Percentiles rank a stretch among this genome's conserved stretches.
phyloP scores from a whole-genome alignment of 306 rosid genomes.

The Mucuna pruriens region DNA sequence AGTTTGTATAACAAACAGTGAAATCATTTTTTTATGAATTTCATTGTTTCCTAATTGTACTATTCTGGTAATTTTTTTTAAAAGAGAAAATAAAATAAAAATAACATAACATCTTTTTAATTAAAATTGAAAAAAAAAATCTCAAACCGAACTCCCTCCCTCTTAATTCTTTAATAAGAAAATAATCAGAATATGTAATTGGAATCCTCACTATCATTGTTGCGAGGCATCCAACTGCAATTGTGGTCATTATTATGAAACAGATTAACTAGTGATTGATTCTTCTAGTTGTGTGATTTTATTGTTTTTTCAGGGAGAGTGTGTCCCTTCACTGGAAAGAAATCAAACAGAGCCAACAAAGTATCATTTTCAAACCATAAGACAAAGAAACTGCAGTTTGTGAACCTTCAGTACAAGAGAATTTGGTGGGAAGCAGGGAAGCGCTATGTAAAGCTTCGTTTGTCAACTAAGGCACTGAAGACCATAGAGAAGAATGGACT shows the following conservation, averaged over 20 bases:
- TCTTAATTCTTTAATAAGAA: neutral
- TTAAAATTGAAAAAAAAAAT: neutral
- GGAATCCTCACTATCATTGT: neutral
- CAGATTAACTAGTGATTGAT: slow-evolving; percentile 9
- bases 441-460: slow-evolving; percentile 83
- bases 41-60: neutral
- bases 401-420: slow-evolving; percentile 92
- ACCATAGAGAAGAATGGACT: slow-evolving; percentile 96
- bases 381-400: slow-evolving; percentile 91
- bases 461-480: slow-evolving; percentile 93
- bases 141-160: neutral
- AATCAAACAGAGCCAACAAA: slow-evolving; percentile 85
- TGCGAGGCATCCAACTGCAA: neutral
- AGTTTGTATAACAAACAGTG: neutral
- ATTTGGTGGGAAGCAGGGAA: slow-evolving; percentile 99
- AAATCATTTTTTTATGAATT: neutral
- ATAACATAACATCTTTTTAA: neutral
- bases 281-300: slow-evolving; percentile 6
- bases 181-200: neutral
- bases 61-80: neutral
- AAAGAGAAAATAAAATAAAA: neutral
- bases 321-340: slow-evolving; percentile 92
- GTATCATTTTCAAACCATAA: slow-evolving; percentile 88
- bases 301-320: slow-evolving; percentile 62
- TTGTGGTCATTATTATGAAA: neutral